phyloP scores from a whole-genome alignment of 805 yeast genomes.

The Pichia ethanolica region DNA sequence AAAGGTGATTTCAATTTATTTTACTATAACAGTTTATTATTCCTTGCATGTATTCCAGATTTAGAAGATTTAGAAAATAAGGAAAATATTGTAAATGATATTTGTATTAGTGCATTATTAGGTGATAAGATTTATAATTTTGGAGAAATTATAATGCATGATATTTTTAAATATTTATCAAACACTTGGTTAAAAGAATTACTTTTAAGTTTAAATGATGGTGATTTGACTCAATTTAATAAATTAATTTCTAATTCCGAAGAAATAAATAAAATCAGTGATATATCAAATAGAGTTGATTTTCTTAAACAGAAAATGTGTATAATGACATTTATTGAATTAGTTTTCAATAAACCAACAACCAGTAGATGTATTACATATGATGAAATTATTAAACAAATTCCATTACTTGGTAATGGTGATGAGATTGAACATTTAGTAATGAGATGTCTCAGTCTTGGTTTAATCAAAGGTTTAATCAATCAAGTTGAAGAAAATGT shows the following conservation, averaged over 20 bases:
- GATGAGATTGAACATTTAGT: constrained; percentile 85
- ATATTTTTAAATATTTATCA: constrained; percentile 45
- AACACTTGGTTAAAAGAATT: constrained; percentile 68
- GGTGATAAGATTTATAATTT: constrained; percentile 93
- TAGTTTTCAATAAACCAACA: constrained; percentile 70
- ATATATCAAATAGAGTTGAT: constrained; percentile 45
- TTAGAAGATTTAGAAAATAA: constrained; percentile 34
- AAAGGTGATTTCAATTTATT: constrained; percentile 73
- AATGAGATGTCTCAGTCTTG: constrained; percentile 83
- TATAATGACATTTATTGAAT: constrained; percentile 83
- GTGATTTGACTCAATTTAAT: constrained; percentile 66
- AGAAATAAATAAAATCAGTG: constrained; percentile 12
- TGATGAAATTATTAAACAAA: constrained; percentile 56
- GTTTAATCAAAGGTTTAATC: constrained; percentile 79
- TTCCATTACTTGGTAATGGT: constrained; percentile 52
- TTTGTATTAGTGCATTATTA: constrained; percentile 77
- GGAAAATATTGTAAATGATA: constrained; percentile 52
- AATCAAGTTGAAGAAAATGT: constrained; percentile 79
- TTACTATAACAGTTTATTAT: constrained; percentile 75
- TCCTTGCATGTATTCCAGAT: constrained; percentile 63
- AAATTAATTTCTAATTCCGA: constrained; percentile 17
- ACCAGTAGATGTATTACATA: constrained; percentile 69
- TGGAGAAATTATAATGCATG: constrained; percentile 90
- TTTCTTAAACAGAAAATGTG: constrained; percentile 87
- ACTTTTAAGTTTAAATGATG: constrained; percentile 64